Base-by-base conservation (phyloP, 2,329 filamentous ascomycete genomes). In the Ascochyta viciae-villosae region DNA sequence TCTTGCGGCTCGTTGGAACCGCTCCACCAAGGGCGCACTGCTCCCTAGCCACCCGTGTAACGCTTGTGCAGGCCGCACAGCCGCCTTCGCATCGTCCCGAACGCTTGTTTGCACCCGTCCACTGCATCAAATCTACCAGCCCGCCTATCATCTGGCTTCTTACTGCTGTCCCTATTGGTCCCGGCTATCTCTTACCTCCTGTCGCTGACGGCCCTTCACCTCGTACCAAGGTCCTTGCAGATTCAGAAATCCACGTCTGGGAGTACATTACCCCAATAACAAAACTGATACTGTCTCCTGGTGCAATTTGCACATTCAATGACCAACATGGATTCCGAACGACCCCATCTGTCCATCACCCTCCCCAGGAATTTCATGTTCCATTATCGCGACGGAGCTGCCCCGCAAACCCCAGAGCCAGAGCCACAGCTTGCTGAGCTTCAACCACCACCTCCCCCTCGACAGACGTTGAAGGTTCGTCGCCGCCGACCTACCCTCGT, bases 361-460 rank as follows among this genome's bases (percentile, higher is more conserved):
- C 76, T 84, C 34, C 81, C 81, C 24, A 74, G 79, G 50, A 80
- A 78, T 71, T 80, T 81, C 73, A 78, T 76, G 64, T 82, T 81
- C 64, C 78, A 80, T 68, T 80, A 79, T 69, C 74, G 73, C 46
- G 78, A 81, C 65, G 74, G 71, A 50, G 68, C 77, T 31, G 66
- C 74, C 51, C 81, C 81, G 40, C 78, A 72, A 49, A 81, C 79
- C 5, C 79, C 77, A 61, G 80, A 75, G 71, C 80, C 69, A 39
- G 75, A 81, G 46, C 70, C 74, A 39, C 66, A 67, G 40, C 61
- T 65, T 24, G 70, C 74, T 35, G 67, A 74, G 24, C 56, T 73
- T 34, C 70, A 75, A 42, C 79, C 79, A 24, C 77, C 78, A 39
- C 76, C 77, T 16, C 79, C 78, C 35, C 78, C 79, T 16, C 75